Conservation (phyloP, 139 green algal genomes). For the Zygnema circumcarinatum region DNA sequence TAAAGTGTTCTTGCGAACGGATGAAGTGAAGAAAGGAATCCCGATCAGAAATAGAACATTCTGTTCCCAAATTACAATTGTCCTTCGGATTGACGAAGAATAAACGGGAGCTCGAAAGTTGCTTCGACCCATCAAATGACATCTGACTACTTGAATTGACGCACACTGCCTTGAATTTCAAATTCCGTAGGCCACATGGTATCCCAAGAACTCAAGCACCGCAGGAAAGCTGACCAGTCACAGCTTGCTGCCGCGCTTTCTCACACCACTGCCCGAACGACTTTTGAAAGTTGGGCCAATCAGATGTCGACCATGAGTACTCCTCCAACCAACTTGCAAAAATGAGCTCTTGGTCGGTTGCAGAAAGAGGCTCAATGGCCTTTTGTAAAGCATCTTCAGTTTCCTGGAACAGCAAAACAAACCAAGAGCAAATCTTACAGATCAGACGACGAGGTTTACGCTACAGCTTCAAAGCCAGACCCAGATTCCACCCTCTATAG, state of each 20-base stretch:
- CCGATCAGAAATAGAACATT: too few relatives aligned
- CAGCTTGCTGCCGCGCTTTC: background rate
- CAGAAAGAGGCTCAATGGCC: background rate
- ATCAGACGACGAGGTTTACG: background rate
- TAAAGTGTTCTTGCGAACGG: too few relatives aligned
- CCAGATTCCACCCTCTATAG: too few relatives aligned
- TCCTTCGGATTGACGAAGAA: too few relatives aligned
- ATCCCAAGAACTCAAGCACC: background rate
- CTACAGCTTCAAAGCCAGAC: too few relatives aligned
- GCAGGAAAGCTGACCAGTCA: background rate
- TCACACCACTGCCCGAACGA: constrained; percentile 17
- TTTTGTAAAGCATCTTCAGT: constrained; percentile 11
- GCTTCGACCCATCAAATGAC: too few relatives aligned
- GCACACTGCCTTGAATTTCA: too few relatives aligned
- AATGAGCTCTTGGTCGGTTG: constrained; percentile 9
- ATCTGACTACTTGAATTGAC: too few relatives aligned
- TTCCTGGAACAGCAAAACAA: background rate
- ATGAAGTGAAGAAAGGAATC: too few relatives aligned
- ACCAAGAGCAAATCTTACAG: background rate
- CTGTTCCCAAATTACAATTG: too few relatives aligned
- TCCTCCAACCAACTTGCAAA: constrained; percentile 25
- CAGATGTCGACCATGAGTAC: constrained; percentile 34
- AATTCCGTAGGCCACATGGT: too few relatives aligned
- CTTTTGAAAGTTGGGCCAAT: constrained; percentile 30
- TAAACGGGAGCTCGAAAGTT: too few relatives aligned